phyloP scores from a whole-genome alignment of 768 basidiomycete genomes.

The Boletus rubropictus region DNA sequence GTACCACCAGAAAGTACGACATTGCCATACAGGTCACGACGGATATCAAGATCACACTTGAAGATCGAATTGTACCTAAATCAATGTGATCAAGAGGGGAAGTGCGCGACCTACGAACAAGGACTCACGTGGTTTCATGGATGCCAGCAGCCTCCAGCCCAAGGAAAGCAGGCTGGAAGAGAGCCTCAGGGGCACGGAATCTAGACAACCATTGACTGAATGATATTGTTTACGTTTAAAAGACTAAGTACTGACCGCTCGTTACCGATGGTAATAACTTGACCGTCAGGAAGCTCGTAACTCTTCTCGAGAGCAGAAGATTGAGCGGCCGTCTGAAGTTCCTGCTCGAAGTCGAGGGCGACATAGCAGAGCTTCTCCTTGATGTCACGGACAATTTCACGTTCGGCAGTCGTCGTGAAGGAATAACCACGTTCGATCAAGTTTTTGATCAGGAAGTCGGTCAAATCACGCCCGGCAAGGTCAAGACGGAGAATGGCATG shows the following conservation, averaged over 20 bases:
- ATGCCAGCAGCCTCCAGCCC: constrained; percentile 82
- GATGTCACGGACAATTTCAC: constrained; percentile 94
- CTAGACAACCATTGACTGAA: constrained; percentile 18
- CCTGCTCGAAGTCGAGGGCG: constrained; percentile 90
- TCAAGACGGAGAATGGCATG: constrained; percentile 93
- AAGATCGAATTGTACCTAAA: constrained; percentile 52
- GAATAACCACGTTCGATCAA: constrained; percentile 88
- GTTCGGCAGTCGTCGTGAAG: constrained; percentile 90
- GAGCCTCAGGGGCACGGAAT: constrained; percentile 53
- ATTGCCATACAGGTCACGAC: constrained; percentile 32
- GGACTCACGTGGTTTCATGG: constrained; percentile 54
- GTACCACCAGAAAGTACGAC: constrained; percentile 69
- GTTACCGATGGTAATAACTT: constrained; percentile 83
- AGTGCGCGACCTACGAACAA: not conserved
- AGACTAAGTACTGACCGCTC: constrained; percentile 40
- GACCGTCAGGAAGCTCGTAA: constrained; percentile 89
- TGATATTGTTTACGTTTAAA: not conserved
- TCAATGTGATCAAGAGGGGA: not conserved
- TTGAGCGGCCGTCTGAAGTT: constrained; percentile 85
- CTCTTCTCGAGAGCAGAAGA: constrained; percentile 88
- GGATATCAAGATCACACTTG: constrained; percentile 68
- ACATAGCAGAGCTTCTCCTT: constrained; percentile 94
- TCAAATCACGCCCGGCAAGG: constrained; percentile 88
- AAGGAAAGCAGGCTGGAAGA: constrained; percentile 56
- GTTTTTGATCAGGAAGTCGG: constrained; percentile 77